phyloP scores from a whole-genome alignment of 371 early-diverging fungal genomes.

The Mucor circinelloides region DNA sequence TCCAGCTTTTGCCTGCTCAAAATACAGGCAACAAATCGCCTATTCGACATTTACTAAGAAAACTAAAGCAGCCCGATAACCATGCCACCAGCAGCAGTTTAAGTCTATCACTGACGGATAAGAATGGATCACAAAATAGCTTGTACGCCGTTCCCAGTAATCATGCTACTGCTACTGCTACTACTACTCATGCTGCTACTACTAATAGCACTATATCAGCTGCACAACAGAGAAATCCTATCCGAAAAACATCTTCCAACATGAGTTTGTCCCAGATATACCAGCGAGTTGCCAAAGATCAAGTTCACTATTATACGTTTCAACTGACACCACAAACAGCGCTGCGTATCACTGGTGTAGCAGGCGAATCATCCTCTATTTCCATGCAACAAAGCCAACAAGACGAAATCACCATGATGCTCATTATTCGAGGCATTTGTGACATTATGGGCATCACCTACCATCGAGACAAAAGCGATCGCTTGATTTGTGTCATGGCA shows the following conservation, averaged over 20 bases:
- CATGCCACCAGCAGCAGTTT: neutral
- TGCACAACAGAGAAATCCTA: neutral
- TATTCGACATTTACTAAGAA: conserved; percentile 34
- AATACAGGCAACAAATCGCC: conserved; percentile 30
- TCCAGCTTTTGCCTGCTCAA: conserved; percentile 31
- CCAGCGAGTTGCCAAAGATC: conserved; percentile 42
- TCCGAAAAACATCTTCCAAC: conserved; percentile 36
- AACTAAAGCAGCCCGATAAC: conserved; percentile 30
- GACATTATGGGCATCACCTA: conserved; percentile 49
- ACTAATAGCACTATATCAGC: neutral
- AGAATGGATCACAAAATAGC: neutral
- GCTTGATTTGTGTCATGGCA: conserved; percentile 41
- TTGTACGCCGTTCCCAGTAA: neutral
- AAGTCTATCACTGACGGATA: neutral
- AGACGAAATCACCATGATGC: conserved; percentile 42
- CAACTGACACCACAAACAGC: conserved; percentile 29
- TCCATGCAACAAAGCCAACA: conserved; percentile 23
- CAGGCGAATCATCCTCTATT: conserved; percentile 23
- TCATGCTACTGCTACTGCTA: neutral
- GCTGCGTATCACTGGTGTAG: conserved; percentile 3
- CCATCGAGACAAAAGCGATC: conserved; percentile 32
- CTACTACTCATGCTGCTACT: no score
- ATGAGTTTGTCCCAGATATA: conserved; percentile 41
- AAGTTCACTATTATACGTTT: conserved; percentile 43
- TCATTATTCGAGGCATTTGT: conserved; percentile 39